Percentiles rank a stretch among this genome's conserved stretches.
These are phyloP conservation scores for Solanum medicagineum DNA, from an alignment of 257 asterid genomes.

Conservation along the genomic window DNA sequence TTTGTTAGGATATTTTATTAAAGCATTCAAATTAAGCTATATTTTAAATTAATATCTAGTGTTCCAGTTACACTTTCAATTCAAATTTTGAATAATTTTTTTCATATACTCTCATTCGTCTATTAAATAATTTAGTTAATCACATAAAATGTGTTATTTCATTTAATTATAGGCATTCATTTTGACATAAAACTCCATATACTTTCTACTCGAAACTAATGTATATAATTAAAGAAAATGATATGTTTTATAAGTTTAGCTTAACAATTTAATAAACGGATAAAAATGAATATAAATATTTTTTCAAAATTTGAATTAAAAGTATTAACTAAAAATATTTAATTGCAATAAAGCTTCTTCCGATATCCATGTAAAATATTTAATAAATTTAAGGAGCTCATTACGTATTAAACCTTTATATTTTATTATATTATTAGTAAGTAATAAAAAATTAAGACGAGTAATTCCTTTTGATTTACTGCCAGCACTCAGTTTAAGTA, in stretches of 20 bases:
- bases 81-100: neutral
- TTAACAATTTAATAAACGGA: neutral
- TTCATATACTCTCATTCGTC: neutral
- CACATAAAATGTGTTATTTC: neutral
- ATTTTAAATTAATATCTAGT: no score
- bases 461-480: no score
- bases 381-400: neutral
- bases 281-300: neutral
- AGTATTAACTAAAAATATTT: neutral
- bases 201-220: neutral
- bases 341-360: neutral
- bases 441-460: no score
- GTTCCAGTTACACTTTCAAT: neutral
- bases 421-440: neutral
- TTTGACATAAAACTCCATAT: neutral
- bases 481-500: neutral
- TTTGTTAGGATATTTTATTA: neutral
- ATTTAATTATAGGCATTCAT: neutral
- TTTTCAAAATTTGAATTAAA: neutral
- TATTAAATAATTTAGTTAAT: neutral
- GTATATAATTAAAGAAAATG: neutral
- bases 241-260: neutral
- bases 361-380: neutral
- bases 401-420: neutral
- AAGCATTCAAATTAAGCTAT: neutral